Evolutionary conservation across 208 protist genomes (phyloP).

Genomic region (Trichomonas tenax): DNA sequence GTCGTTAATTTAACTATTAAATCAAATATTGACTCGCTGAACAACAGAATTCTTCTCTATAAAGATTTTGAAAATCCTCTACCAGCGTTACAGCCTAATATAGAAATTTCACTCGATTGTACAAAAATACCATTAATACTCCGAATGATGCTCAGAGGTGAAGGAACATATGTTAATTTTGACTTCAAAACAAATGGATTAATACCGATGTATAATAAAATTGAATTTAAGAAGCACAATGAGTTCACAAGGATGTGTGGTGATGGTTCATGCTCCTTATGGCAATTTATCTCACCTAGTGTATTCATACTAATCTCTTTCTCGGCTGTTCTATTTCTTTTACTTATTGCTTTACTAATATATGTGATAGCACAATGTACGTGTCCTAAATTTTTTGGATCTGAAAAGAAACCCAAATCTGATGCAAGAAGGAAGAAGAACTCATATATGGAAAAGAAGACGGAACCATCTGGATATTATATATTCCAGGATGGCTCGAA

Average conservation of each 20-base stretch:
- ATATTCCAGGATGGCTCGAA: no score
- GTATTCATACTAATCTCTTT: not conserved
- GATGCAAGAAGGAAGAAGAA: not conserved
- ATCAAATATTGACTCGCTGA: not conserved
- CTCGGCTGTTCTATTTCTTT: not conserved
- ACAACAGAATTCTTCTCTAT: not conserved
- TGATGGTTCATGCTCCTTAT: not conserved
- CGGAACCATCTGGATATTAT: not conserved
- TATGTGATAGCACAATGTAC: not conserved
- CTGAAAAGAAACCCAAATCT: not conserved
- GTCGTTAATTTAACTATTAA: not conserved
- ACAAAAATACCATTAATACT: not conserved
- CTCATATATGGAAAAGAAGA: not conserved
- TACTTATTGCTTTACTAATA: not conserved
- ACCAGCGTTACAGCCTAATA: not conserved
- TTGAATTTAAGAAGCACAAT: not conserved
- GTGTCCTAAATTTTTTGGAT: not conserved
- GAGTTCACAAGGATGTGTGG: not conserved
- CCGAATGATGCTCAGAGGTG: not conserved
- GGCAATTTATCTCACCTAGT: not conserved
- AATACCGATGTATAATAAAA: not conserved
- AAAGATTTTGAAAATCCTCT: not conserved
- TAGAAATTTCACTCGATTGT: not conserved
- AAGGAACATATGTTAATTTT: not conserved
- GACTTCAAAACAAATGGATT: not conserved